These are phyloP conservation scores for Chionographis japonica DNA, from an alignment of 106 monocot species.

Conservation along the genomic window DNA sequence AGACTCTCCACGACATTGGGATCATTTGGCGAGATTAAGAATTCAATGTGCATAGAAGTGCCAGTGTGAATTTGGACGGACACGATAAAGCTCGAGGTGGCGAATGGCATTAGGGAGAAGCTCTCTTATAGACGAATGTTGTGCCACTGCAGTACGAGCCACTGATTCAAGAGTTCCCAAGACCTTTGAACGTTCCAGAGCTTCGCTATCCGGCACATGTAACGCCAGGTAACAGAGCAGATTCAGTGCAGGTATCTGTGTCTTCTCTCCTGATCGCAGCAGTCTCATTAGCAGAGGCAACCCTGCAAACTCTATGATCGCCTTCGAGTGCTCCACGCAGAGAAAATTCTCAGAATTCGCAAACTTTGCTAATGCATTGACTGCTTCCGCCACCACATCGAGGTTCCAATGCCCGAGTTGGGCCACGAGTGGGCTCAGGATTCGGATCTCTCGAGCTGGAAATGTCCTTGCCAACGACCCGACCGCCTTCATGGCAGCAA, in stretches of 20 bases:
- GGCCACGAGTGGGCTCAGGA: conserved; percentile 37
- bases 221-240: conserved; percentile 45
- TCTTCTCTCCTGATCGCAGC: conserved; percentile 39
- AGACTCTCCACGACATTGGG: too few relatives aligned
- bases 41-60: background rate
- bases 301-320: conserved; percentile 44
- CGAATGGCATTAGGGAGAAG: conserved; percentile 48
- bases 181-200: conserved; percentile 36
- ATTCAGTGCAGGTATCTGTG: conserved; percentile 41
- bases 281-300: conserved; percentile 36
- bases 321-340: conserved; percentile 45
- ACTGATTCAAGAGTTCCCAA: conserved; percentile 32
- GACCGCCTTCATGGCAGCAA: conserved; percentile 45
- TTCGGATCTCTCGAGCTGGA: conserved; percentile 38
- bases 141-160: conserved; percentile 18
- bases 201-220: conserved; percentile 39
- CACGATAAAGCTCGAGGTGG: conserved; percentile 50
- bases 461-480: conserved; percentile 55
- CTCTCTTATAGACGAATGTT: conserved; percentile 37
- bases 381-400: conserved; percentile 41
- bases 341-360: conserved; percentile 46
- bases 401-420: conserved; percentile 53
- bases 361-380: conserved; percentile 51
- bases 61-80: conserved; percentile 14
- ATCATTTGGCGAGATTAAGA: too few relatives aligned